phyloP scores from a whole-genome alignment of 305 asterid genomes.

The Plantago coronopus region DNA sequence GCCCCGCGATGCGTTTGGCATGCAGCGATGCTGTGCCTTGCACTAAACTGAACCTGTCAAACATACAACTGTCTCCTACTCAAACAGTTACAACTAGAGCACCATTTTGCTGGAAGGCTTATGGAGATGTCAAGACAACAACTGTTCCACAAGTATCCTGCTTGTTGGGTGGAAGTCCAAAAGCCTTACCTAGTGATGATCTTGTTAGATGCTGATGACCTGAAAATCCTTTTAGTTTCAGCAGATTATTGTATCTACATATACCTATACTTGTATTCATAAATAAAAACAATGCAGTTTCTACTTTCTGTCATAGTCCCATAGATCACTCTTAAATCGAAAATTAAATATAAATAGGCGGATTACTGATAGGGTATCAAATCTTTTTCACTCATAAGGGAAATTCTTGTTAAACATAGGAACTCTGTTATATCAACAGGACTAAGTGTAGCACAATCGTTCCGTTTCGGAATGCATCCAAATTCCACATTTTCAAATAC shows the following conservation, averaged over 20 bases:
- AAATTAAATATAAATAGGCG: too few species aligned
- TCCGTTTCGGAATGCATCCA: too few species aligned
- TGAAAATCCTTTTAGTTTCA: constrained; percentile 1
- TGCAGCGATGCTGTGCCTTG: constrained; percentile 80
- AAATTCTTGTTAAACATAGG: too few species aligned
- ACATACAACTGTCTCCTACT: constrained; percentile 61
- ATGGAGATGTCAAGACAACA: constrained; percentile 42
- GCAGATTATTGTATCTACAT: background rate
- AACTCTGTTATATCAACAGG: too few species aligned
- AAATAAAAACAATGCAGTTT: too few species aligned
- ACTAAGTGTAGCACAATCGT: too few species aligned
- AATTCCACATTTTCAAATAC: too few species aligned
- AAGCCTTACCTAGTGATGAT: constrained; percentile 36
- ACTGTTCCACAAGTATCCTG: constrained; percentile 72
- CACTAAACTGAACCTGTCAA: constrained; percentile 57
- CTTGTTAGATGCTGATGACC: constrained; percentile 39
- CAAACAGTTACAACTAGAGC: constrained; percentile 43
- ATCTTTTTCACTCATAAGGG: too few species aligned
- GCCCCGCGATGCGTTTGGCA: constrained; percentile 73
- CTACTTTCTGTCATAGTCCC: too few species aligned
- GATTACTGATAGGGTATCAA: too few species aligned
- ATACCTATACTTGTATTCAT: constrained; percentile 9
- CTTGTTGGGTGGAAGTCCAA: constrained; percentile 57
- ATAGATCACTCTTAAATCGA: too few species aligned
- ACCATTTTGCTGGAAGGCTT: constrained; percentile 86